A percentile compares a stretch with the other conserved stretches of the same genome.
Conservation (phyloP, 768 basidiomycete genomes). For the Krasilnikovozyma curviuscula region DNA sequence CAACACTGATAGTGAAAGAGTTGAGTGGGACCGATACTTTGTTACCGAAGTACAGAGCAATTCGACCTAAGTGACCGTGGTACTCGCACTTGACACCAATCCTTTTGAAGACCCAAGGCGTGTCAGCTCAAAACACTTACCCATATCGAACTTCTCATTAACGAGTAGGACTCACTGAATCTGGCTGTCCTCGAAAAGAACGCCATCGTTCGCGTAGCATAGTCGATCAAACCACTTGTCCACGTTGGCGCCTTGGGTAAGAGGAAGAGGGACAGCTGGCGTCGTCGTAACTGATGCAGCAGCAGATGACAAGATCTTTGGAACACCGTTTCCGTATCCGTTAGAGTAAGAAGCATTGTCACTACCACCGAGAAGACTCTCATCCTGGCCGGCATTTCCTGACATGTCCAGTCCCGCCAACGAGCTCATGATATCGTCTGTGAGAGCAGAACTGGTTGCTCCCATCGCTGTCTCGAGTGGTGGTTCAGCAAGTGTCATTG, state of each 20-base stretch:
- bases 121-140: too few species aligned
- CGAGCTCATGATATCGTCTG: conserved; percentile 46
- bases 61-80: conserved; percentile 79
- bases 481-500: neutral
- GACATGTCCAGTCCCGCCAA: conserved; percentile 66
- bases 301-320: neutral
- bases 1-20: conserved; percentile 67
- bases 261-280: conserved; percentile 30
- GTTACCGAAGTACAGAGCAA: conserved; percentile 91
- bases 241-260: conserved; percentile 43
- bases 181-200: conserved; percentile 87
- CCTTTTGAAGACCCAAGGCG: too few species aligned
- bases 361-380: conserved; percentile 18
- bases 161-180: too few species aligned
- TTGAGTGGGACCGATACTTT: conserved; percentile 76
- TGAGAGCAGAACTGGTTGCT: conserved; percentile 26
- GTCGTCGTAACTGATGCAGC: conserved; percentile 14
- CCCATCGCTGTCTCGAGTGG: neutral
- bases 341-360: too few species aligned
- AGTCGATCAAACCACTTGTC: conserved; percentile 82
- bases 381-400: conserved; percentile 19
- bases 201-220: conserved; percentile 57
- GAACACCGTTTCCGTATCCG: too few species aligned
- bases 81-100: conserved; percentile 92
- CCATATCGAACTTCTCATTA: too few species aligned